A percentile compares a stretch with the other conserved stretches of the same genome.
These are phyloP conservation scores for Eucalyptus sp. DNA, from an alignment of 345 rosid genomes.

Conservation along the genomic window DNA sequence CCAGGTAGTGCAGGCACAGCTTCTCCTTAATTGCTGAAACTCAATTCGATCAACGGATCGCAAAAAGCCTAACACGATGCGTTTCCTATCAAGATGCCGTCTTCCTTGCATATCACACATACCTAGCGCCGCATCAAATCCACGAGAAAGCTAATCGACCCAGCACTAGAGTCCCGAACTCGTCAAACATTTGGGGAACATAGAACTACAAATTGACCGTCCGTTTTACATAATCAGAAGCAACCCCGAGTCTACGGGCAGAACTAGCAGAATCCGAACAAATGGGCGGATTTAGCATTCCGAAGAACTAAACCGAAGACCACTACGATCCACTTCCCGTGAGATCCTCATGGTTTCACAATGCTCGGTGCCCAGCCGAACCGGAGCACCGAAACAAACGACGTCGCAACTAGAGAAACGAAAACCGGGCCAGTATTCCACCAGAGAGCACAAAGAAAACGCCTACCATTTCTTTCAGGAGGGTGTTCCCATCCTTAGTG, in stretches of 20 bases:
- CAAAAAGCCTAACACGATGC: not conserved
- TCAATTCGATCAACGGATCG: not conserved
- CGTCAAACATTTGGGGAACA: not conserved
- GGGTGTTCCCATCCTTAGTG: constrained; percentile 95
- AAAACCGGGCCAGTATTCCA: not conserved
- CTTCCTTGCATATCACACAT: not conserved
- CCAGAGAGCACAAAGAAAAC: not conserved
- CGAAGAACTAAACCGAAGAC: not conserved
- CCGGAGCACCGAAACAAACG: not conserved
- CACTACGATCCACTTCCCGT: not conserved
- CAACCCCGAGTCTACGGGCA: not conserved
- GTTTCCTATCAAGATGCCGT: not conserved
- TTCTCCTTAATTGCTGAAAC: not conserved
- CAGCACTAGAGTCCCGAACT: not conserved
- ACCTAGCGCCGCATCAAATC: not conserved
- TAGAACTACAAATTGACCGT: not conserved
- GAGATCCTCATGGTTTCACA: rapidly evolving
- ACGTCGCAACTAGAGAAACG: not conserved
- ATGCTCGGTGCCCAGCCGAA: not conserved
- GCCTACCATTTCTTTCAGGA: constrained; percentile 85
- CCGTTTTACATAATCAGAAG: not conserved
- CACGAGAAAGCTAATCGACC: not conserved
- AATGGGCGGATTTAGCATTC: not conserved
- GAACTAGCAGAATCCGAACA: not conserved
- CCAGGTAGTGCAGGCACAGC: not conserved